These are phyloP conservation scores for Rhizophora apiculata DNA, from an alignment of 345 rosid genomes.

Conservation along the genomic window DNA sequence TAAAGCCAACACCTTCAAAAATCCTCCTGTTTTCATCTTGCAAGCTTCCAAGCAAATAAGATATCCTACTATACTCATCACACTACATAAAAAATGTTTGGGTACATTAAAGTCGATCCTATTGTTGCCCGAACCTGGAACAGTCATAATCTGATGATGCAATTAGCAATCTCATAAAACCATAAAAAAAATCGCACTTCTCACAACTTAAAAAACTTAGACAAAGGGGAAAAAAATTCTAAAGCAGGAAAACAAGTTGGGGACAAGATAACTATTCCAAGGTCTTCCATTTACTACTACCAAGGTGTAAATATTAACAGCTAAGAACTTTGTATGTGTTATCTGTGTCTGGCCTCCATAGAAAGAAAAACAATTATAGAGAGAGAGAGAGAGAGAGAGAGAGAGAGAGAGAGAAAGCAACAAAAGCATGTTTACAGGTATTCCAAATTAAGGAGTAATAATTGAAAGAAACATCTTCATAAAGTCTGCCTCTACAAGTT, in stretches of 20 bases:
- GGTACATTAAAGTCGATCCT: slow-evolving; percentile 30
- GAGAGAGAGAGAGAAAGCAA: no score
- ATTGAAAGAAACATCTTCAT: no score
- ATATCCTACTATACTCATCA: slow-evolving; percentile 32
- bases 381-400: no score
- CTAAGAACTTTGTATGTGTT: no score
- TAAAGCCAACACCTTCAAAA: slow-evolving; percentile 27
- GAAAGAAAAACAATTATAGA: no score
- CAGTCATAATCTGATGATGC: slow-evolving; percentile 32
- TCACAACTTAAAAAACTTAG: slow-evolving; percentile 6
- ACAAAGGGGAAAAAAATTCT: neutral
- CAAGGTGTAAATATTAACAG: no score
- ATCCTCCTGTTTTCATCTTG: slow-evolving; percentile 31
- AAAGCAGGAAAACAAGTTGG: neutral
- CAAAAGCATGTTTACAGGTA: no score
- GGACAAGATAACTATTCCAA: slow-evolving; percentile 8
- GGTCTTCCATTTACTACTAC: no score
- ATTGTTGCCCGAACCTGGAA: slow-evolving; percentile 31
- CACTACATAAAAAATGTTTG: slow-evolving; percentile 22
- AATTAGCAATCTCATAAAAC: slow-evolving; percentile 22
- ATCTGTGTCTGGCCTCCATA: no score
- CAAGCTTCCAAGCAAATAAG: slow-evolving; percentile 32
- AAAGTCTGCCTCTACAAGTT: no score
- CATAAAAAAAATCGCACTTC: slow-evolving; percentile 5
- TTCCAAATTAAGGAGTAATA: no score